A percentile compares a stretch with the other conserved stretches of the same genome.
Evolutionary conservation across 306 rosid genomes (phyloP).

Genomic region (Prunus armeniaca): DNA sequence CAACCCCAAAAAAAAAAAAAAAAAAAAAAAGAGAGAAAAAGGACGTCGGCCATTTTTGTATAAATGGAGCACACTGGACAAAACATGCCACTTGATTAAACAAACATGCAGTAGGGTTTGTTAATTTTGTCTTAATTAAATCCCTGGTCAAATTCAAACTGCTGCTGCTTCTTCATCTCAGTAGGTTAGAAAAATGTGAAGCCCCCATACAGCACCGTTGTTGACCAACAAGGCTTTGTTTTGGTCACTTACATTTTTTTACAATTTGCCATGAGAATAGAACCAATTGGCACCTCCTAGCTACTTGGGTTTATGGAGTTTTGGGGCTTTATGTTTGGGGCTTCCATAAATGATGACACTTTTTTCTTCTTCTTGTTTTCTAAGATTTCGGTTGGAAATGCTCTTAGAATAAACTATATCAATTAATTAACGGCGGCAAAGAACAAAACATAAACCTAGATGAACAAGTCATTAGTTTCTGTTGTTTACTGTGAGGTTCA

Average conservation of each 20-base stretch:
- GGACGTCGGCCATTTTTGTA: neutral
- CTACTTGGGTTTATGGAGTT: neutral
- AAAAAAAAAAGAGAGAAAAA: neutral
- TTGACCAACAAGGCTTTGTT: neutral
- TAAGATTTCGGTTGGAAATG: too few species aligned
- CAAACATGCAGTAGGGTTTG: too few species aligned
- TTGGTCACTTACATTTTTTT: neutral
- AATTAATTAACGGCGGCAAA: neutral
- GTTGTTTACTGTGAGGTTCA: neutral
- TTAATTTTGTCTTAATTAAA: neutral
- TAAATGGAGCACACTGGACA: too few species aligned
- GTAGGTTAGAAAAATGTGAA: constrained; percentile 1
- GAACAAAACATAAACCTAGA: neutral
- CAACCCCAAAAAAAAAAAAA: neutral
- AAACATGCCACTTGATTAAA: too few species aligned
- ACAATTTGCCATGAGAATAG: neutral
- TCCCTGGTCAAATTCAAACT: constrained; percentile 11
- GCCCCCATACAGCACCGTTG: neutral
- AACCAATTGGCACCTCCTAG: neutral
- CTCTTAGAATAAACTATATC: too few species aligned
- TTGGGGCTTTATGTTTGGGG: neutral
- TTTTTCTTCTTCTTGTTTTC: too few species aligned
- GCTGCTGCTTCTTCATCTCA: neutral
- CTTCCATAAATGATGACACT: neutral
- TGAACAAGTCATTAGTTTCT: neutral